Evolutionary conservation across 768 basidiomycete genomes (phyloP), one percentile per base, ranked within the genome.

Genomic region (Astraeus odoratus): DNA sequence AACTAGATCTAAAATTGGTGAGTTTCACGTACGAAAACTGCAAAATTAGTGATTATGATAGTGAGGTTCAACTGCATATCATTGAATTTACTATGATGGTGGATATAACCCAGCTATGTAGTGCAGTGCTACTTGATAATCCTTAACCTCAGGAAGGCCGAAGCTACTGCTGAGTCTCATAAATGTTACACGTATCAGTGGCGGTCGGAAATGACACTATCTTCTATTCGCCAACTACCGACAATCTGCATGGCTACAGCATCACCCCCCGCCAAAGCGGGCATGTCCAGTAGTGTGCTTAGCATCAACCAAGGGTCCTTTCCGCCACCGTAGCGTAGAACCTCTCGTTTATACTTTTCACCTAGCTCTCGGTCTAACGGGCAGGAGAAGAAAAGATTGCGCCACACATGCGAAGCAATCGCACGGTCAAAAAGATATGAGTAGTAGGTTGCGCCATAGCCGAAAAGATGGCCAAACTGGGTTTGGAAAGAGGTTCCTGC

Each of bases 361-460:
- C 96, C 96, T 2, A 76, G 71, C 27, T 75, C 76, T 13, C 95
- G 69, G 43, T 73, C 72, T 13, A 97, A 63, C 0, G 90, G 87
- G 35, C 86, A 72, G 0, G 53, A 49, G 8, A 71, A 67, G 56
- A 98, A 98, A 0, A 95, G 68, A 8, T 78, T 75, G 8, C 69
- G 63, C 86, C 90, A 99, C 0, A 97, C 83, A n/a, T 86, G 77
- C 5, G 87, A 87, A 0, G 96, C 95, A 48, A 99, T 96, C 4
- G 92, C 92, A 4, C 94, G 81, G 53, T 98, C 96, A 53, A 99
- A 94, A 10, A 97, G 74, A 59, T 99, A 99, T 3, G 92, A 93
- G 57, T 99, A 99, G 61, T 99, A 99, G 0, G 92, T 96, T 12
- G 95, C 93, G 5, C 95, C 94, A 55, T 99, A 99, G 2, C 94